phyloP scores from a whole-genome alignment of 1,284 basidiomycete genomes.

The Moniliophthora roreri region DNA sequence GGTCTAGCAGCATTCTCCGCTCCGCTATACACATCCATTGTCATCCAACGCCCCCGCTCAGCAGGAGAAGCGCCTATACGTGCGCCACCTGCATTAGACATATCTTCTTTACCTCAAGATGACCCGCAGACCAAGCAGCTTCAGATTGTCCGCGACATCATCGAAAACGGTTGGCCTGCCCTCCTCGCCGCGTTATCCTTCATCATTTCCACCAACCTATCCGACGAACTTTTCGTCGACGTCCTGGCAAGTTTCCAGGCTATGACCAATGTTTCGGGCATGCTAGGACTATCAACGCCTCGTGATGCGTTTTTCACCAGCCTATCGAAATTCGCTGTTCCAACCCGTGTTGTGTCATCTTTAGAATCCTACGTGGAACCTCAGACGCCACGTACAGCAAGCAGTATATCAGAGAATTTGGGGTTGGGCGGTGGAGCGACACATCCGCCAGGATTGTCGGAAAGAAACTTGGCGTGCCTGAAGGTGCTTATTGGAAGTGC shows the following conservation, averaged over 20 bases:
- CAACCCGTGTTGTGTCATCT: conserved; percentile 82
- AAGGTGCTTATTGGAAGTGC: conserved; percentile 81
- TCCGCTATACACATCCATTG: conserved; percentile 67
- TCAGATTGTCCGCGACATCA: conserved; percentile 69
- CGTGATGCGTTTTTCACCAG: conserved; percentile 92
- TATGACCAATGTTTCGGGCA: conserved; percentile 88
- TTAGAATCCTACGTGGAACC: conserved; percentile 73
- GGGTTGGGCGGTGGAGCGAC: conserved; percentile 38
- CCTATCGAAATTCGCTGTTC: conserved; percentile 87
- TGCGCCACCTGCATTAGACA: conserved; percentile 74
- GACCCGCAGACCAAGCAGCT: conserved; percentile 59
- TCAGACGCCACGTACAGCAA: conserved; percentile 60
- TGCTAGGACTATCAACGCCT: conserved; percentile 80
- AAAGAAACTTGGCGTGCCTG: conserved; percentile 89
- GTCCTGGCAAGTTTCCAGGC: conserved; percentile 81
- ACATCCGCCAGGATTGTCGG: conserved; percentile 75
- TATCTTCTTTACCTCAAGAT: conserved; percentile 56
- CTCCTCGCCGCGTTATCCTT: conserved; percentile 88
- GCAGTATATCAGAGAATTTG: conserved; percentile 70
- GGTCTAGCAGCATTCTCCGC: conserved; percentile 78
- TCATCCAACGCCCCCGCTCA: conserved; percentile 63
- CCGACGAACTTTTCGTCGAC: conserved; percentile 86
- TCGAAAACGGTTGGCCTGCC: conserved; percentile 87
- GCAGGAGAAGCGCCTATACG: conserved; percentile 66
- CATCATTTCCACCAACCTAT: conserved; percentile 85